Percentiles rank a stretch among this genome's conserved stretches.
These are phyloP conservation scores for Physcomitrellopsis africana DNA, from an alignment of 225 moss, liverwort and hornwort species.

Conservation along the genomic window DNA sequence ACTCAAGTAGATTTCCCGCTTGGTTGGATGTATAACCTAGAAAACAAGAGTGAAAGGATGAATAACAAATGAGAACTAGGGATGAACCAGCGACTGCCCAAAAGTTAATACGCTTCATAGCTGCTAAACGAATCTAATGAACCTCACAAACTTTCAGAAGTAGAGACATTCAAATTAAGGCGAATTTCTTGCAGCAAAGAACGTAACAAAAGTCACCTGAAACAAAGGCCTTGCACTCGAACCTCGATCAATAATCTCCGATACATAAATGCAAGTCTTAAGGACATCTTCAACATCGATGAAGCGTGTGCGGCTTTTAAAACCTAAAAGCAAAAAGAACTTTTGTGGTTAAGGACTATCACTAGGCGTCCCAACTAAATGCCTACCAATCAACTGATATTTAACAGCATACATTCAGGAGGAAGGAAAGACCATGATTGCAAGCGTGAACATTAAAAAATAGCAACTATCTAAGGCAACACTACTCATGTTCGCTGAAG, in stretches of 20 bases:
- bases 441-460: slow-evolving; percentile 10
- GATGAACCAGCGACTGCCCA: neutral
- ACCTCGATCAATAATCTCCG: slow-evolving; percentile 69
- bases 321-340: slow-evolving; percentile 50
- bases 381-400: neutral
- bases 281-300: slow-evolving; percentile 55
- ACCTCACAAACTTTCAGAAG: neutral
- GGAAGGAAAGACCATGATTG: neutral
- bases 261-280: slow-evolving; percentile 54
- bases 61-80: neutral
- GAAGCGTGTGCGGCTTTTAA: slow-evolving; percentile 66
- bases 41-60: neutral
- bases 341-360: neutral
- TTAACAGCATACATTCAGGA: too few species aligned
- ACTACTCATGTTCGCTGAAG: neutral
- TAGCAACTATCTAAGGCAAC: neutral
- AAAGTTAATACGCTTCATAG: neutral
- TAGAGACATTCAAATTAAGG: neutral
- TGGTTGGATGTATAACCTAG: slow-evolving; percentile 52
- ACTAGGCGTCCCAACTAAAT: neutral
- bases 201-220: slow-evolving; percentile 41
- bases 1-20: slow-evolving; percentile 47
- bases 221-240: slow-evolving; percentile 56
- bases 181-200: neutral
- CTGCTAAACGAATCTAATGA: neutral